Conservation (phyloP, 306 rosid genomes). For the Sphenostylis stenocarpa region DNA sequence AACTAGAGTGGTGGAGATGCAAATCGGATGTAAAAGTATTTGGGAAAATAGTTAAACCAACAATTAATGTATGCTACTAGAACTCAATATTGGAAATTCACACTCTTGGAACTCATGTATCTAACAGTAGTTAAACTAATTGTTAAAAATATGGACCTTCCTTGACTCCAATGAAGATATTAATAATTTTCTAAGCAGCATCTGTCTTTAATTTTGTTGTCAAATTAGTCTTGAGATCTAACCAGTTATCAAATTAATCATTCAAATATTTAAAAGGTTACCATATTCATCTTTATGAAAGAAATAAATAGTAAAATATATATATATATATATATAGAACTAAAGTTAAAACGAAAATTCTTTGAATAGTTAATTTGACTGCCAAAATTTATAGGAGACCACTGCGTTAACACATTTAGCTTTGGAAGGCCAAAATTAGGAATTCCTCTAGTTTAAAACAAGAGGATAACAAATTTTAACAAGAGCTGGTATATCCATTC, state of each 20-base stretch:
- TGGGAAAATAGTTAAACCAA: background rate
- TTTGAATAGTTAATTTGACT: background rate
- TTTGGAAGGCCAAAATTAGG: background rate
- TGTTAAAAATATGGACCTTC: background rate
- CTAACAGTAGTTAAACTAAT: background rate
- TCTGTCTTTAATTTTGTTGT: background rate
- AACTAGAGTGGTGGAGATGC: background rate
- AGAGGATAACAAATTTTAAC: background rate
- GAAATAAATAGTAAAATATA: too few relatives aligned
- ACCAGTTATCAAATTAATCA: background rate
- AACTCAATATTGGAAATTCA: background rate
- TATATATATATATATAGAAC: too few relatives aligned
- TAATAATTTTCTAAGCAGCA: constrained; percentile 13
- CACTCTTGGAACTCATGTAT: background rate
- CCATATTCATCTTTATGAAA: background rate
- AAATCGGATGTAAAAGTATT: background rate
- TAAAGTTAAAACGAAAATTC: background rate
- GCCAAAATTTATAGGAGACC: background rate
- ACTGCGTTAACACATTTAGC: background rate
- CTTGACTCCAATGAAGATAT: background rate
- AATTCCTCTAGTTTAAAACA: background rate
- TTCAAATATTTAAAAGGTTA: background rate
- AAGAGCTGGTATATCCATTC: background rate
- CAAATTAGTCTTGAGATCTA: background rate
- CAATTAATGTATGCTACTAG: constrained; percentile 4